Conservation (phyloP, 2,329 filamentous ascomycete genomes). For the Diaporthe citrichinensis region DNA sequence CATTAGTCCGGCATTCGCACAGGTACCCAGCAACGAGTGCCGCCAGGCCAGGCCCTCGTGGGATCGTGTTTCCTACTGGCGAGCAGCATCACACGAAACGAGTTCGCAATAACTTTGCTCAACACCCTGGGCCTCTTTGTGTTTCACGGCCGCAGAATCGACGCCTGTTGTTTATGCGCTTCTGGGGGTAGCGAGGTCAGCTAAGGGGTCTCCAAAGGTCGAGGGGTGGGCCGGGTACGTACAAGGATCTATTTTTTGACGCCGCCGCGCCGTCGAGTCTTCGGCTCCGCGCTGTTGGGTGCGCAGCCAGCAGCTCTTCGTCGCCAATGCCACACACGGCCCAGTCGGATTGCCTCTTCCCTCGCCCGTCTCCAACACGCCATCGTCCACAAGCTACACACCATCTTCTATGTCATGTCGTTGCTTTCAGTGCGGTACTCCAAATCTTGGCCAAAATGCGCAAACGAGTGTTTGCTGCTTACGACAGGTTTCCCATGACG, state of each 20-base stretch:
- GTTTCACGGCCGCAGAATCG: constrained; percentile 34
- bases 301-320: constrained; percentile 12
- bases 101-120: constrained; percentile 17
- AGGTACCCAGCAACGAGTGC: neutral
- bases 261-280: constrained; percentile 18
- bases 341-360: constrained; percentile 29
- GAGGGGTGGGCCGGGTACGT: constrained; percentile 21
- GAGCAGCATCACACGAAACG: constrained; percentile 33
- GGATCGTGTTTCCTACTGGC: constrained; percentile 4
- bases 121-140: constrained; percentile 3
- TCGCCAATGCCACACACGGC: constrained; percentile 11
- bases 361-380: constrained; percentile 14
- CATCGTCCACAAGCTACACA: neutral
- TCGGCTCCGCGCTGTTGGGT: constrained; percentile 32
- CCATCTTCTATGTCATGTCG: constrained; percentile 14
- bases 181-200: constrained; percentile 32
- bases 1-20: constrained; percentile 35
- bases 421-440: neutral
- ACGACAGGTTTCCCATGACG: constrained; percentile 8
- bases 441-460: neutral
- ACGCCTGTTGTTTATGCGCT: constrained; percentile 30
- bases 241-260: constrained; percentile 37
- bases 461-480: constrained; percentile 15
- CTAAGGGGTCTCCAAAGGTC: constrained; percentile 27
- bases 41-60: neutral